phyloP scores from a whole-genome alignment of 306 rosid genomes.

The Sechiopsis laciniata region DNA sequence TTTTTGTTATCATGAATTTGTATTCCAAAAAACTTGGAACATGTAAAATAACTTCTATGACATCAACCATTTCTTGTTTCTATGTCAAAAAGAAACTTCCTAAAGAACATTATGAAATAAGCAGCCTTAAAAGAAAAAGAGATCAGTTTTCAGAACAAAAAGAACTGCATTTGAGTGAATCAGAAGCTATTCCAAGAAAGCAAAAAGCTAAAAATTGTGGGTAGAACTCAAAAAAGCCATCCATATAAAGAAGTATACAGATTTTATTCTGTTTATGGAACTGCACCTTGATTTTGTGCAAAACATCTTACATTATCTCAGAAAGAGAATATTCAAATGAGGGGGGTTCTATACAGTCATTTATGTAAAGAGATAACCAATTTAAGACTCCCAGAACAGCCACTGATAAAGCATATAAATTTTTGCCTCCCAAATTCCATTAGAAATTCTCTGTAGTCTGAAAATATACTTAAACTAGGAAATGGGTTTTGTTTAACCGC shows the following conservation, averaged over 20 bases:
- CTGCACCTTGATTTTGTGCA: slow-evolving; percentile 15
- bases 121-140: too few relatives aligned
- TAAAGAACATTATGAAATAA: not conserved
- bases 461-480: slow-evolving; percentile 16
- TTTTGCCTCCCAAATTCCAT: slow-evolving; percentile 21
- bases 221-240: not conserved
- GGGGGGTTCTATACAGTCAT: slow-evolving; percentile 17
- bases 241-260: slow-evolving; percentile 14
- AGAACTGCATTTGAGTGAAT: not conserved
- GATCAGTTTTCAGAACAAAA: not conserved
- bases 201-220: not conserved
- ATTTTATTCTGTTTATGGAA: not conserved
- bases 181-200: not conserved
- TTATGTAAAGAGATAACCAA: slow-evolving; percentile 8
- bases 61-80: too few relatives aligned
- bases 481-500: not conserved
- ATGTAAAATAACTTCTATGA: too few relatives aligned
- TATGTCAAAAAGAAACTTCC: not conserved
- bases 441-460: slow-evolving; percentile 17
- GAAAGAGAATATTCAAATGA: not conserved
- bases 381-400: slow-evolving; percentile 4
- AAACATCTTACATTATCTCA: slow-evolving; percentile 12
- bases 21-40: too few relatives aligned
- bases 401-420: slow-evolving; percentile 5
- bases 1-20: too few relatives aligned